Percentiles rank a stretch among this genome's conserved stretches.
Evolutionary conservation across 78 protist genomes (phyloP).

Genomic region (Dictyostelium firmibasis): DNA sequence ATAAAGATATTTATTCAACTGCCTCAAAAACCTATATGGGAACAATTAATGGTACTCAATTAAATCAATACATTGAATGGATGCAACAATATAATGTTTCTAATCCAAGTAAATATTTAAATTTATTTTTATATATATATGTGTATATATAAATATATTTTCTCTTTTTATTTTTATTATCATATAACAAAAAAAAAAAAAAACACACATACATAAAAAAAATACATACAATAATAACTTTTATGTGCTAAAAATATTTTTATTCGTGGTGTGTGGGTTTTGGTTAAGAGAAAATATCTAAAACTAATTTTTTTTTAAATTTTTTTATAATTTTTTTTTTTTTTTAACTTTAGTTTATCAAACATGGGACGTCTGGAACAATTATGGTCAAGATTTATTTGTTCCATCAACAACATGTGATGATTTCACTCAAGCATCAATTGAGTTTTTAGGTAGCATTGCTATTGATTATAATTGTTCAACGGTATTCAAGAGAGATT

Average conservation of each 20-base stretch:
- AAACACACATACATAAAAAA: not conserved
- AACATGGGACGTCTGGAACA: slow-evolving; percentile 74
- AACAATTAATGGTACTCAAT: slow-evolving; percentile 46
- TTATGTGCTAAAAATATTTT: not conserved
- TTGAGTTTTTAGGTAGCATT: not conserved
- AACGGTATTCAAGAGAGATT: slow-evolving; percentile 61
- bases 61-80: slow-evolving; percentile 31
- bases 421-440: slow-evolving; percentile 40
- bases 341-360: slow-evolving; percentile 25
- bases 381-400: slow-evolving; percentile 14
- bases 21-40: slow-evolving; percentile 51
- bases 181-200: too few relatives aligned
- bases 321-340: not conserved
- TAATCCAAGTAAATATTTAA: slow-evolving; percentile 48
- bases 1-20: not conserved
- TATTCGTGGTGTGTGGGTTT: not conserved
- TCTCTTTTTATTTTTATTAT: not conserved
- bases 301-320: not conserved
- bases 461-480: slow-evolving; percentile 31
- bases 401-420: slow-evolving; percentile 63
- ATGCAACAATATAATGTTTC: slow-evolving; percentile 22
- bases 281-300: not conserved
- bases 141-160: not conserved
- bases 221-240: too few relatives aligned
- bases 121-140: not conserved